Evolutionary conservation across 805 yeast genomes (phyloP), one percentile per base, ranked within the genome.

Genomic region (Candida gorgasii): DNA sequence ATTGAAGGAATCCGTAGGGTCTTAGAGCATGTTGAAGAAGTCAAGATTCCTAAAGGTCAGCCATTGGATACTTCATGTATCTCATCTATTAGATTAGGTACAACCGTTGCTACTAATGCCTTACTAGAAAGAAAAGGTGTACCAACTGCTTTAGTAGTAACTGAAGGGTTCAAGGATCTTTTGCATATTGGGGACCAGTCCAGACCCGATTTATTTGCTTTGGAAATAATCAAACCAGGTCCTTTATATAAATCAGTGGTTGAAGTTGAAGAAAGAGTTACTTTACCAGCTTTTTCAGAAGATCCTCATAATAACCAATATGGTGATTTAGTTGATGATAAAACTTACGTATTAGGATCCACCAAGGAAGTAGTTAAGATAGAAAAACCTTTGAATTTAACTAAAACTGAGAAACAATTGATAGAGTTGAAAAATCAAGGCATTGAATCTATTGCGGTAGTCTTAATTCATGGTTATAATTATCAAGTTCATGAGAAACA

Each of bases 101-200:
- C 97, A 4, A 89, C 96, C 0, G 90, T 89, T 12, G 97, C 97
- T 3, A 89, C 97, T 6, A 89, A 89, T 63, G 96, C 97, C 1
- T 72, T 92, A 23, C 70, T 89, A 45, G 97, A 90, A 57, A 75
- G 97, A 48, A 89, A 88, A 55, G 97, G 97, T 36, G 92, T 87
- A 47, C 69, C 79, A 20, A 87, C 92, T 54, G 95, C 90, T 1
- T 73, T 90, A 46, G 62, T 89, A 5, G 87, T 92, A 2, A 87
- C 97, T 14, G 82, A 80, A 52, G 97, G 97, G 0, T 90, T 88
- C 63, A 79, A 78, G 47, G 97, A 90, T 56, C 78, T 85, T 36
- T 67, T 90, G 46, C 62, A 73, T 3, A 89, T 90, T 51, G 97
- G 97, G 3, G 88, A 86, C 57, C 97, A 90, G 59, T 78, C 95